Evolutionary conservation across 164 flowering plant species (phyloP).

Genomic region (Macadamia tetraphylla): DNA sequence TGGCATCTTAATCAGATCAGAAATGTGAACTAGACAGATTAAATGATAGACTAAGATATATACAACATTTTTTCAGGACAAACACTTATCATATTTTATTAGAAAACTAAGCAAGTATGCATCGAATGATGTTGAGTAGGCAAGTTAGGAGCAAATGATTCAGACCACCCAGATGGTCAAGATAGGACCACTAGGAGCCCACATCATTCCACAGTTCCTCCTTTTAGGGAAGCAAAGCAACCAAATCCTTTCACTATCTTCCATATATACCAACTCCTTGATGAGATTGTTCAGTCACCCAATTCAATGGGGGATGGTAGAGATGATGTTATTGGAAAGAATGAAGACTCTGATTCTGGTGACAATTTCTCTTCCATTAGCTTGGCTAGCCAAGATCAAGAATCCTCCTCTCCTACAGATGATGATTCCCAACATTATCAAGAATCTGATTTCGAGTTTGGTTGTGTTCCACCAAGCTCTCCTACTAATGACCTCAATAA

Average conservation of each 20-base stretch:
- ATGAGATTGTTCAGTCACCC: background rate
- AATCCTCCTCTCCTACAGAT: background rate
- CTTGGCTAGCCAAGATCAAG: constrained; percentile 18
- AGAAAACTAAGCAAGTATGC: background rate
- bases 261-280: constrained; percentile 11
- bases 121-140: constrained; percentile 24
- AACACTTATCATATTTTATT: background rate
- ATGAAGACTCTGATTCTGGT: constrained; percentile 14
- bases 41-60: background rate
- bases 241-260: constrained; percentile 2
- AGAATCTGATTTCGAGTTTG: constrained; percentile 47
- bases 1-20: background rate
- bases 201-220: constrained; percentile 20
- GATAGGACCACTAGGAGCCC: constrained; percentile 17
- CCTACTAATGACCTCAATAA: constrained; percentile 30
- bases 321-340: background rate
- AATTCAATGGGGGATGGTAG: constrained; percentile 23
- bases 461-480: constrained; percentile 32
- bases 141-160: constrained; percentile 24
- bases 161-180: constrained; percentile 17
- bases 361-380: constrained; percentile 37
- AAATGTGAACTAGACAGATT: background rate
- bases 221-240: background rate
- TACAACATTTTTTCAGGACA: background rate
- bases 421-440: constrained; percentile 4